Conservation (phyloP, 2,329 filamentous ascomycete genomes). For the Calonectria ilicicola region DNA sequence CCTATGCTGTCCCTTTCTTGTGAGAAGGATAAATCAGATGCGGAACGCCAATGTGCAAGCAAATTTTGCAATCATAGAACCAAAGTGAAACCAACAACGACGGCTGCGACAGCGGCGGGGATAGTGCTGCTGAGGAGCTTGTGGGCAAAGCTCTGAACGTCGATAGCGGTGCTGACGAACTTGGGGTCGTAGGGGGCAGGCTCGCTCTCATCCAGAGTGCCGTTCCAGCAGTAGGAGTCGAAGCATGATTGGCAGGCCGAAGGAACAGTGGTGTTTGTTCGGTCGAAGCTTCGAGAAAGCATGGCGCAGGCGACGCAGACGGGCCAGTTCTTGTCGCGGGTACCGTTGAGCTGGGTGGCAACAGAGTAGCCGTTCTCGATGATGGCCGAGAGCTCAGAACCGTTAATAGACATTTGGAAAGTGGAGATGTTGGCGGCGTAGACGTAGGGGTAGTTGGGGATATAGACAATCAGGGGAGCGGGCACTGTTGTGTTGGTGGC, state of each 20-base stretch:
- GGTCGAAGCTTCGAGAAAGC: constrained; percentile 78
- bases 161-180: constrained; percentile 42
- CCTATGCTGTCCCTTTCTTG: background rate
- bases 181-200: constrained; percentile 49
- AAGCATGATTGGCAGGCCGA: constrained; percentile 83
- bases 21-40: background rate
- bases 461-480: constrained; percentile 83
- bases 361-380: constrained; percentile 89
- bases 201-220: constrained; percentile 61
- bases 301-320: constrained; percentile 91
- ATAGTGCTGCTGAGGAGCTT: constrained; percentile 29
- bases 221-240: constrained; percentile 90
- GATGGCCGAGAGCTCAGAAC: constrained; percentile 78
- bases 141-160: constrained; percentile 37
- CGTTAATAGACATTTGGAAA: constrained; percentile 74
- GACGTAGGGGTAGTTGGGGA: constrained; percentile 83
- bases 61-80: constrained; percentile 7
- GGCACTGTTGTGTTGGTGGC: constrained; percentile 63
- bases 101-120: constrained; percentile 31
- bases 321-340: constrained; percentile 80
- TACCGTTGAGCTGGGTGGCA: constrained; percentile 85
- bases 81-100: constrained; percentile 36
- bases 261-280: constrained; percentile 77
- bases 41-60: background rate
- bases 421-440: constrained; percentile 84